Conservation (phyloP, 2,329 filamentous ascomycete species). For the Xenosphaeropsis pyriputrescens region DNA sequence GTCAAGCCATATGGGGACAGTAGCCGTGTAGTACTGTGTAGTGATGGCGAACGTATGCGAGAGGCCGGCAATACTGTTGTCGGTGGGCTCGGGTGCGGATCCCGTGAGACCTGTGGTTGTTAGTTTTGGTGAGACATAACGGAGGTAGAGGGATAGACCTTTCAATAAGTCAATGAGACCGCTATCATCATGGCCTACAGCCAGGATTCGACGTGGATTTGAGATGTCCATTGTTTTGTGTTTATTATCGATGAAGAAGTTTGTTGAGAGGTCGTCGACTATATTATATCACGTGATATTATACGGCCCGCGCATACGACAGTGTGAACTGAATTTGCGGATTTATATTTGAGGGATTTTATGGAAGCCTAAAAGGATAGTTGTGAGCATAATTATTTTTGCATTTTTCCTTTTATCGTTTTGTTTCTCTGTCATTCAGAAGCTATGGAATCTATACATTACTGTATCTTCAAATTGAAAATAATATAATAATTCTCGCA, state of each 20-base stretch:
- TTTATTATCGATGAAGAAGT: conserved; percentile 9
- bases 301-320: too few species aligned
- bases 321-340: too few species aligned
- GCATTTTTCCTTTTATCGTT: too few species aligned
- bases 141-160: conserved; percentile 19
- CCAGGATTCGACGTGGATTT: conserved; percentile 41
- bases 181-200: conserved; percentile 28
- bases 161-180: conserved; percentile 33
- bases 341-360: too few species aligned
- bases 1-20: conserved; percentile 54
- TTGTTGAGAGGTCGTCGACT: not conserved
- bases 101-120: conserved; percentile 34
- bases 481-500: too few species aligned
- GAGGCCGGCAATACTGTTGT: conserved; percentile 31
- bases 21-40: conserved; percentile 46
- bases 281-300: too few species aligned
- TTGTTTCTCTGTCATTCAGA: too few species aligned
- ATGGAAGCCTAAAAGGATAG: too few species aligned
- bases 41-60: conserved; percentile 39
- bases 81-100: conserved; percentile 20
- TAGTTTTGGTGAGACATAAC: conserved; percentile 1
- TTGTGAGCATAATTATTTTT: too few species aligned
- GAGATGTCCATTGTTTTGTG: conserved; percentile 21
- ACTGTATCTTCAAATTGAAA: too few species aligned
- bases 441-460: too few species aligned